A percentile compares a stretch with the other conserved stretches of the same genome.
Conservation (phyloP, 2,329 filamentous ascomycete species). For the Diplodia seriata region DNA sequence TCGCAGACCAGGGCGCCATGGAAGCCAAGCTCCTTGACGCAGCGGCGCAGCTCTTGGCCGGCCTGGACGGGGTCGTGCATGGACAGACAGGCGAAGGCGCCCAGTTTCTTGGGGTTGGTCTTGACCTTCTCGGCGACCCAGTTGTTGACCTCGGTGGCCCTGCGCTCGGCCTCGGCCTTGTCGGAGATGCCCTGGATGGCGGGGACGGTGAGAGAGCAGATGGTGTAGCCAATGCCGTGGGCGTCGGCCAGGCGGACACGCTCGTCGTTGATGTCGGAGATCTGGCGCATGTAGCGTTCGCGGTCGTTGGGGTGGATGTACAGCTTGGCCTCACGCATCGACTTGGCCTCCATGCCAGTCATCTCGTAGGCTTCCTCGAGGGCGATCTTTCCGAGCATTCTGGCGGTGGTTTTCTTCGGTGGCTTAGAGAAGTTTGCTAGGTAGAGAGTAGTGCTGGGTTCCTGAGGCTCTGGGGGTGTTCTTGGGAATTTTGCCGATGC, state of each 20-base stretch:
- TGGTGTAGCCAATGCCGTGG: slow-evolving; percentile 41
- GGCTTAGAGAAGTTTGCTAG: not conserved
- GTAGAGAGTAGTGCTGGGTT: not conserved
- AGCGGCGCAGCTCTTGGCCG: slow-evolving; percentile 59
- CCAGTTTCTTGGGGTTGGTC: slow-evolving; percentile 32
- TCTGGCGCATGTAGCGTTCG: slow-evolving; percentile 23
- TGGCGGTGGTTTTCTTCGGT: not conserved
- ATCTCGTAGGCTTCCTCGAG: slow-evolving; percentile 30
- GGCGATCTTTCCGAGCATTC: slow-evolving; percentile 28
- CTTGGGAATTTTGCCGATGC: not conserved
- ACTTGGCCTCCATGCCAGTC: slow-evolving; percentile 25
- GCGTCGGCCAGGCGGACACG: slow-evolving; percentile 32
- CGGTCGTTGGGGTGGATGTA: slow-evolving; percentile 25
- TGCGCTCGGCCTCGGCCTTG: slow-evolving; percentile 38
- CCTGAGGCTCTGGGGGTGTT: not conserved
- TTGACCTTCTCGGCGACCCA: slow-evolving; percentile 39
- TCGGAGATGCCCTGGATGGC: slow-evolving; percentile 41
- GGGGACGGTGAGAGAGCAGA: slow-evolving; percentile 41
- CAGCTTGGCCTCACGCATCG: slow-evolving; percentile 24
- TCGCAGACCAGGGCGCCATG: slow-evolving; percentile 58
- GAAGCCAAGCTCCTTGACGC: slow-evolving; percentile 57
- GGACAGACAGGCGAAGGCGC: slow-evolving; percentile 36
- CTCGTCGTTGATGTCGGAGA: slow-evolving; percentile 36
- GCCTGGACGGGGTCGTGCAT: slow-evolving; percentile 62
- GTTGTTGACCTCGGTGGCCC: slow-evolving; percentile 41